These are phyloP conservation scores for Beauveria sp. DNA, from an alignment of 2,329 filamentous ascomycete genomes.

Conservation along the genomic window DNA sequence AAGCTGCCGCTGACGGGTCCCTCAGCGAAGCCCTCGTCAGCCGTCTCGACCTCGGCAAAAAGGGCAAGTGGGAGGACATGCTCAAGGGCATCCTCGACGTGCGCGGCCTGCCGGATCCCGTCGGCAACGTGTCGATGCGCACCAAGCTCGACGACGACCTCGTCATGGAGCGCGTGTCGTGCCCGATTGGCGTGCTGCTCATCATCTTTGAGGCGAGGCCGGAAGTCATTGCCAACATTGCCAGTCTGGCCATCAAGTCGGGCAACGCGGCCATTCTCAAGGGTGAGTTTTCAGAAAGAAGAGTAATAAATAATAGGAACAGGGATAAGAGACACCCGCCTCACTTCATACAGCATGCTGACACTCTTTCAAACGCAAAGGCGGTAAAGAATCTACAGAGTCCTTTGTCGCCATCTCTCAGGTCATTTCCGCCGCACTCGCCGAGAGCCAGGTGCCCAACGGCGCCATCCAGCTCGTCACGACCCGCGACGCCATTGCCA, in stretches of 20 bases:
- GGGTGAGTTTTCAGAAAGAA: conserved; percentile 35
- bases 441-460: conserved; percentile 67
- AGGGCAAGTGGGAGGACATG: conserved; percentile 97
- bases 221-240: conserved; percentile 97
- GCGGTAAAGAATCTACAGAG: conserved; percentile 89
- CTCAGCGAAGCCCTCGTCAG: conserved; percentile 80
- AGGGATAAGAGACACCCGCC: no score
- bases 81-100: conserved; percentile 90
- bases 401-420: conserved; percentile 89
- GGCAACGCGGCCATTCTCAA: conserved; percentile 96
- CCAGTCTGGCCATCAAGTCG: conserved; percentile 90
- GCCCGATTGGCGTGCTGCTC: conserved; percentile 92
- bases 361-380: conserved; percentile 18
- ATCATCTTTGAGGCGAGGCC: conserved; percentile 98
- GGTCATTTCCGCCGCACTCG: conserved; percentile 73
- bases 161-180: conserved; percentile 78
- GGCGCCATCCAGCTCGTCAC: conserved; percentile 89
- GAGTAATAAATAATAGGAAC: neutral
- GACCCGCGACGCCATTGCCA: conserved; percentile 81
- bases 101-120: conserved; percentile 73
- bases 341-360: neutral
- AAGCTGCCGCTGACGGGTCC: conserved; percentile 65
- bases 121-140: conserved; percentile 75
- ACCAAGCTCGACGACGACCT: conserved; percentile 83
- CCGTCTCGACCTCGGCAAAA: conserved; percentile 74